Evolutionary conservation across 177 flowering plant genomes (phyloP).

Genomic region (Tripterygium wilfordii): DNA sequence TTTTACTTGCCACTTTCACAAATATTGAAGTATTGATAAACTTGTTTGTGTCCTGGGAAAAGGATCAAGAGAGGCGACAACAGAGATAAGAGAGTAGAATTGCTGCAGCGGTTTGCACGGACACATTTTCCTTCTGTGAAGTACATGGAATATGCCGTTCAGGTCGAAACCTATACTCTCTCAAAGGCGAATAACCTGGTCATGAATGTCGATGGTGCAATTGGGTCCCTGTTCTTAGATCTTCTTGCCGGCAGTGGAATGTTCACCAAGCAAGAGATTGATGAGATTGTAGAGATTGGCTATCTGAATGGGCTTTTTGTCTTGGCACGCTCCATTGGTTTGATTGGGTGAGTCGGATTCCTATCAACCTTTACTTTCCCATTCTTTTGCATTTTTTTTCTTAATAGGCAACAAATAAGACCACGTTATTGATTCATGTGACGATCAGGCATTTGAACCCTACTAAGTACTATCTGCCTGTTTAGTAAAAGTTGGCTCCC

Average conservation of each 20-base stretch:
- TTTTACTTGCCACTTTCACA: neutral
- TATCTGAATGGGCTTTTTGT: constrained; percentile 97
- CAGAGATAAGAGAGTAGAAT: constrained; percentile 96
- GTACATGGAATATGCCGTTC: constrained; percentile 95
- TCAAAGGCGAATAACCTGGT: constrained; percentile 92
- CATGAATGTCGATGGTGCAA: constrained; percentile 93
- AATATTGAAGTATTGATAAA: no score
- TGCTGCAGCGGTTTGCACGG: constrained; percentile 71
- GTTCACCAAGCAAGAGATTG: constrained; percentile 93
- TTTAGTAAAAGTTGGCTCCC: no score
- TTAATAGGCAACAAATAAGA: no score
- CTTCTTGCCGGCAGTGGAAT: constrained; percentile 96
- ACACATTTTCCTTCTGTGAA: constrained; percentile 90
- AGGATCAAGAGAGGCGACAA: constrained; percentile 98
- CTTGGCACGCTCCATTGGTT: constrained; percentile 93
- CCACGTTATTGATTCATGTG: constrained; percentile 6
- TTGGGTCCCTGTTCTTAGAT: constrained; percentile 97
- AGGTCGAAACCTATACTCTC: constrained; percentile 92
- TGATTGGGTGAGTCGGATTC: constrained; percentile 70
- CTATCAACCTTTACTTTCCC: neutral
- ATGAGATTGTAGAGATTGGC: constrained; percentile 91
- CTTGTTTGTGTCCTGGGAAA: constrained; percentile 13
- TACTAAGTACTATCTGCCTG: no score
- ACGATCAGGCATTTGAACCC: no score
- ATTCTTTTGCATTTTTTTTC: neutral